Base-by-base conservation (phyloP, 805 yeast genomes). In the Candida taoyuanica region DNA sequence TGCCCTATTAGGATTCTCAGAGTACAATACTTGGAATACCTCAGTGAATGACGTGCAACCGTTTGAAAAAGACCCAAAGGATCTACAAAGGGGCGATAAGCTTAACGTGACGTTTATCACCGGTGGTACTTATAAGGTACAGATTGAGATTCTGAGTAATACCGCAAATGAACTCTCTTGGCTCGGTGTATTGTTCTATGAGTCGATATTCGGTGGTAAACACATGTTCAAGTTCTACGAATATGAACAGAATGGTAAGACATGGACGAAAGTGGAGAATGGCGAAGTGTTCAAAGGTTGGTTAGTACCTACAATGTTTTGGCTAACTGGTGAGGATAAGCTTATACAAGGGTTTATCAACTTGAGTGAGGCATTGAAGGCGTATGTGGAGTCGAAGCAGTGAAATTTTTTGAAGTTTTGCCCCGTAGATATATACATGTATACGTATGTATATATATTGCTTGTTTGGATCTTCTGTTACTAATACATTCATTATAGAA, bases 141-240 rank as follows among this genome's bases (percentile, higher is more conserved):
- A 31, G 6, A 35, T 37, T 15, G 14, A 12, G 4, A 20, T 37
- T 17, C 17, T 25, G 31, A 28, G 29, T 9, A 31, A 31, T 17
- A 17, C 18, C 14, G 36, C 26, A 15, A 12, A 21, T 5, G 36
- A 31, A 21, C 20, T 37, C 9, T 15, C 24, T 13, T 31, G 40
- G 40, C 9, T 26, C 14, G 36, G 31, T 11, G 24, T 17, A 4
- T 11, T 37, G 29, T 7, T 15, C 12, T 6, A 12, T 21, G 29
- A 8, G 5, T 32, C 5, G 6, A n/a, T 37, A 2, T 31, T 37
- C 21, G 23, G 27, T 15, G 40, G 40, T 7, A n/a, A 7, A 21
- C 40, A 37, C 29, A 30, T 14, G 19, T 37, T 37, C 16, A 11
- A 27, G 21, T 19, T 37, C 28, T 18, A 31, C 3, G 32, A 33